These are phyloP conservation scores for Panicum virgatum DNA, from an alignment of 202 grass and related monocot species.

Conservation along the genomic window DNA sequence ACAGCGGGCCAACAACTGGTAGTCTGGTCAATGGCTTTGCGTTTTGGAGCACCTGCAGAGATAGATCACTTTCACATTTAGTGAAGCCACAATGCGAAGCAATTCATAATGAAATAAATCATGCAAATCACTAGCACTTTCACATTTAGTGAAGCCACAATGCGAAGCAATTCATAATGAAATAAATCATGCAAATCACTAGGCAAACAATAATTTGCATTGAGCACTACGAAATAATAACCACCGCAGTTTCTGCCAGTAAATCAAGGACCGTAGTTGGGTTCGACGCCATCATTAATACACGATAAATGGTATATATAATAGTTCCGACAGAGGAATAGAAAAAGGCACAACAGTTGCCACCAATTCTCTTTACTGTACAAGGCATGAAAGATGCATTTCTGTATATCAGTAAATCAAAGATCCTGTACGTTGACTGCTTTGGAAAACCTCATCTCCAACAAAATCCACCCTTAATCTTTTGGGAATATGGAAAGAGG, in stretches of 20 bases:
- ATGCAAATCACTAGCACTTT: too few relatives aligned
- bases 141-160: neutral
- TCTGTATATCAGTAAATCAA: neutral
- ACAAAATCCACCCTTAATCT: neutral
- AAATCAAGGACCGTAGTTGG: neutral
- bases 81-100: neutral
- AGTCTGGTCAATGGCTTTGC: constrained; percentile 66
- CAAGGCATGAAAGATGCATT: neutral
- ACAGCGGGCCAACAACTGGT: constrained; percentile 68
- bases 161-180: neutral
- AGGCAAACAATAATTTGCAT: neutral
- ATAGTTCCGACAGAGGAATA: neutral
- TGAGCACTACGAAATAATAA: neutral
- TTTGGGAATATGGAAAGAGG: neutral
- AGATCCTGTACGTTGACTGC: neutral
- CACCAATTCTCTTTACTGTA: neutral
- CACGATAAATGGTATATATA: neutral
- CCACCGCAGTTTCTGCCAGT: neutral
- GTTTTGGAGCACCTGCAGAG: constrained; percentile 67
- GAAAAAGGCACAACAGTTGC: neutral
- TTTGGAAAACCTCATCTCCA: neutral
- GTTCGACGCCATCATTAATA: neutral
- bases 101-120: constrained; percentile 6
- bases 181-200: constrained; percentile 14
- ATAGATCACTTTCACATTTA: neutral